Evolutionary conservation across 495 filamentous ascomycete species (phyloP), one percentile per base, ranked within the genome.

Genomic region (Trichoderma asperelloides): DNA sequence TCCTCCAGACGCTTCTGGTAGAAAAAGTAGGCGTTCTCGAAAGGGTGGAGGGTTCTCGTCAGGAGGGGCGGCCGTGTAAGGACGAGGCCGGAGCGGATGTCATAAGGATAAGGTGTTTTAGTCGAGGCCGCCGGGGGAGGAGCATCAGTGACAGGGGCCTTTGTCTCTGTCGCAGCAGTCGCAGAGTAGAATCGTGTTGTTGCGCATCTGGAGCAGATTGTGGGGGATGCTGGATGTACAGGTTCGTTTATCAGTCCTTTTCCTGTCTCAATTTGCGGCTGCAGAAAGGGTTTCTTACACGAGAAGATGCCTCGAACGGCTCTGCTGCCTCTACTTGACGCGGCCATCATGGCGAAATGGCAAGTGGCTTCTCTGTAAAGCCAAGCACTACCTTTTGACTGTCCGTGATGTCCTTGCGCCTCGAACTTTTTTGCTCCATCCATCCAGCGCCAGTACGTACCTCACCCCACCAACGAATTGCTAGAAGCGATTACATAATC

Each of bases 1-100:
- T 99, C 95, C 78, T 99, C 96, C 65, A 99, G 84, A 15, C 95
- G 92, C 68, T 91, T 91, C 79, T 99, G 95, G 81, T 99, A 99
- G 76, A 98, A 91, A 81, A 88, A 95, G 80, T 85, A 97, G 64
- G 93, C 82, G 75, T 91, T 89, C 78, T 99, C 95, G 77, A 99
- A 98, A 15, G 90, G 82, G 40, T 88, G 88, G 21, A 92, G 88
- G 64, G 89, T 82, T 68, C 89, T 90, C 64, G 96, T 98, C 69
- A 99, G 82, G 63, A 92, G 79, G 11, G 95, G 95, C 7, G 96
- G 87, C 40, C 95, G 91, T 33, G 92, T 92, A 67, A 99, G 89
- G 68, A 97, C 86, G 66, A 97, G 81, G 65, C 88, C 87, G 68
- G 92, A 86, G 67, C 88, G 88, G 81, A 96, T 86, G 67, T 78